Conservation (phyloP, 2,329 filamentous ascomycete species). For the Cytospora leucostoma region DNA sequence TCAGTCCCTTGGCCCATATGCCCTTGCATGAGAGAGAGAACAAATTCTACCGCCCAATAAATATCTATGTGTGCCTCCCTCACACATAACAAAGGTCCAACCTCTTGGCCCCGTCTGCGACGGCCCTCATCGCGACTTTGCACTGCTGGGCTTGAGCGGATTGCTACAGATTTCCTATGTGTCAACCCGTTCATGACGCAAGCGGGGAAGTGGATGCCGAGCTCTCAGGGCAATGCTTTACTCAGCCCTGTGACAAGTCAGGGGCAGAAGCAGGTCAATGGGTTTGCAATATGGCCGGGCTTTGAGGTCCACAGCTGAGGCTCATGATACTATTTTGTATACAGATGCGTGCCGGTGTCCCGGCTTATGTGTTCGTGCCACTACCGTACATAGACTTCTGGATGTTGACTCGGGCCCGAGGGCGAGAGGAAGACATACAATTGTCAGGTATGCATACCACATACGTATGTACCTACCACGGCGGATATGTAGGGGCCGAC, state of each 20-base stretch:
- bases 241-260: neutral
- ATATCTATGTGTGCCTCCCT: too few species aligned
- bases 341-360: neutral
- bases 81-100: too few species aligned
- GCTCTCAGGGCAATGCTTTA: neutral
- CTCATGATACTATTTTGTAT: neutral
- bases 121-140: neutral
- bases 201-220: neutral
- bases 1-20: too few species aligned
- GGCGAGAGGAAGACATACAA: neutral
- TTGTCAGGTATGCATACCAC: neutral
- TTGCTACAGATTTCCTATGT: neutral
- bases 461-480: too few species aligned
- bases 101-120: neutral
- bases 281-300: neutral
- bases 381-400: too few species aligned
- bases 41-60: too few species aligned
- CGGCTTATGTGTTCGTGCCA: neutral
- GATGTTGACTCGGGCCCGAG: neutral
- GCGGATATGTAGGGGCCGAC: too few species aligned
- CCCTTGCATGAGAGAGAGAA: too few species aligned
- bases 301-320: neutral
- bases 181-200: neutral
- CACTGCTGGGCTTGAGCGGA: neutral
- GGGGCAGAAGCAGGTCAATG: too few species aligned